These are phyloP conservation scores for Cystobasidium slooffiae DNA, from an alignment of 1,284 basidiomycete genomes.

Conservation along the genomic window DNA sequence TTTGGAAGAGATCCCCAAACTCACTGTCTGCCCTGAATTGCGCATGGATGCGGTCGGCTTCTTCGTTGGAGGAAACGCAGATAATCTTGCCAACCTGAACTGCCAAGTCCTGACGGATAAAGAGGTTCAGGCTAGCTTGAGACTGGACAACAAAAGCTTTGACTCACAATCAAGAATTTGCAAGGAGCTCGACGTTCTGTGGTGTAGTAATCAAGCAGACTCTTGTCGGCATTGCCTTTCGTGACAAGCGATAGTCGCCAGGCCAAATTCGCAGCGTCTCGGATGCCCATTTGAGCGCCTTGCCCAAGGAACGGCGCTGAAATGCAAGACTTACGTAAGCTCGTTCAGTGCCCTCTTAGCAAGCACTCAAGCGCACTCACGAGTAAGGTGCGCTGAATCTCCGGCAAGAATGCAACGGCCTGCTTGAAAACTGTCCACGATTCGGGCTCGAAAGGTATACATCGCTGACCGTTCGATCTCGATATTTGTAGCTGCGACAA, in stretches of 20 bases:
- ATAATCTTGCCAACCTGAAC: slow-evolving; percentile 6
- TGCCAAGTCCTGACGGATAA: not conserved
- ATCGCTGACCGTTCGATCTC: slow-evolving; percentile 5
- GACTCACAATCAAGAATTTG: not conserved
- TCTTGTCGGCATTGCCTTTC: not conserved
- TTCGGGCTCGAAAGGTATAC: slow-evolving; percentile 3
- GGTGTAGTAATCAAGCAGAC: not conserved
- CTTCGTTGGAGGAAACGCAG: not conserved
- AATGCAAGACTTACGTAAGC: not conserved
- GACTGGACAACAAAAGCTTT: not conserved
- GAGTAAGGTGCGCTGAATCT: not conserved
- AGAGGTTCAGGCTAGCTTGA: not conserved
- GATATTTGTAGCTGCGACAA: not conserved
- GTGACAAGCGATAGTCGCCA: not conserved
- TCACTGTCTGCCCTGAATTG: not conserved
- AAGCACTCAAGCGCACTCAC: not conserved
- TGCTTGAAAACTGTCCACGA: not conserved
- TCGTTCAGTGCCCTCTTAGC: not conserved
- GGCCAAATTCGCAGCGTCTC: not conserved
- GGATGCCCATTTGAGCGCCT: slow-evolving; percentile 8
- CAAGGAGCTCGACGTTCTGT: not conserved
- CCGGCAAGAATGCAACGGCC: slow-evolving; percentile 1
- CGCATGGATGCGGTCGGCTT: slow-evolving; percentile 1
- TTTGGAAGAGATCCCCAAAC: not conserved
- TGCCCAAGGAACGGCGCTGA: not conserved